Conservation (phyloP, 2,329 filamentous ascomycete genomes). For the Cladophialophora chaetospira region DNA sequence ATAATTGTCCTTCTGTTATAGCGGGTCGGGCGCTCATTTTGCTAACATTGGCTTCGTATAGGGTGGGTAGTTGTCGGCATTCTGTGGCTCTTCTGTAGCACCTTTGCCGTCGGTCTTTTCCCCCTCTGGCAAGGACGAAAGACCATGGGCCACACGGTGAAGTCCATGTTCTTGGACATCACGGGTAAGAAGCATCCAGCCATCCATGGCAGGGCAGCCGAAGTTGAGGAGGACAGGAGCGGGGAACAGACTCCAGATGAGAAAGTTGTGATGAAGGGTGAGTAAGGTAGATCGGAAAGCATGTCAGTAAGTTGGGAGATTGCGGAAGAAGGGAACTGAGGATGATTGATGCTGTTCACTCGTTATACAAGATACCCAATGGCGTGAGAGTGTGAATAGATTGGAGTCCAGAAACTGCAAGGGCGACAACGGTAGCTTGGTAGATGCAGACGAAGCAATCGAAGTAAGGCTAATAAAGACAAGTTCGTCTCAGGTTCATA, state of each 20-base stretch:
- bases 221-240: slow-evolving; percentile 44
- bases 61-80: slow-evolving; percentile 78
- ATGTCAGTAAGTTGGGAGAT: too few species aligned
- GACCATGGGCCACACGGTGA: slow-evolving; percentile 64
- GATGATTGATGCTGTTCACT: too few species aligned
- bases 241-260: slow-evolving; percentile 53
- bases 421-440: too few species aligned
- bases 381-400: too few species aligned
- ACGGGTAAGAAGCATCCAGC: slow-evolving; percentile 42
- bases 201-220: slow-evolving; percentile 35
- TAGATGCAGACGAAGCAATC: too few species aligned
- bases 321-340: too few species aligned
- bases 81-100: slow-evolving; percentile 75
- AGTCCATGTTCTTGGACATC: slow-evolving; percentile 64
- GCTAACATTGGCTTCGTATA: background rate
- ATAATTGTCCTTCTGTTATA: background rate
- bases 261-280: slow-evolving; percentile 39
- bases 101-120: slow-evolving; percentile 74
- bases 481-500: too few species aligned
- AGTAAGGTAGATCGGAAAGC: slow-evolving; percentile 2
- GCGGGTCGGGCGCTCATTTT: background rate
- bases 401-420: too few species aligned
- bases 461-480: too few species aligned
- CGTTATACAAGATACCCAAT: too few species aligned
- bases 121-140: slow-evolving; percentile 76